Conservation (phyloP, 1,139 yeast species). For the Saccharomyces hybrid region DNA sequence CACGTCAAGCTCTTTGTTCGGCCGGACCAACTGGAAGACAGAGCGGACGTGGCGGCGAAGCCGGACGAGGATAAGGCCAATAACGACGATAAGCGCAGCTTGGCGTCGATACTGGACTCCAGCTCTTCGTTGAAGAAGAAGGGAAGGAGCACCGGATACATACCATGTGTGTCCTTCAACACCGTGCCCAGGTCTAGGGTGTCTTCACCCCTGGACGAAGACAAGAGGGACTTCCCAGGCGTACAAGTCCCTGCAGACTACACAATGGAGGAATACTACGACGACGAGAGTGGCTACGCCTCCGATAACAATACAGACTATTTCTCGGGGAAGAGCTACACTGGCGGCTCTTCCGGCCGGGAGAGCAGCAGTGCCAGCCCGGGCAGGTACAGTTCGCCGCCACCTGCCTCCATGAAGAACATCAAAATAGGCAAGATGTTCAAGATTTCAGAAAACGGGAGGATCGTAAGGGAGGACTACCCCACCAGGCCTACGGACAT, state of each 20-base stretch:
- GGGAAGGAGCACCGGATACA: conserved; percentile 6
- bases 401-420: conserved; percentile 5
- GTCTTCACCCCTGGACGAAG: conserved; percentile 15
- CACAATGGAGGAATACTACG: conserved; percentile 25
- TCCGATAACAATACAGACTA: conserved; percentile 9
- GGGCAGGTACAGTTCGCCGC: conserved; percentile 1
- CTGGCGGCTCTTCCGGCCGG: background rate
- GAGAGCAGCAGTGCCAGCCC: background rate
- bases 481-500: conserved; percentile 29
- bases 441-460: conserved; percentile 21
- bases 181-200: conserved; percentile 28
- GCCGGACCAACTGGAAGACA: background rate
- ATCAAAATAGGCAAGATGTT: conserved; percentile 12
- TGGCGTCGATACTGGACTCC: background rate
- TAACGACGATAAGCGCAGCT: background rate
- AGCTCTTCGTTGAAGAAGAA: background rate
- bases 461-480: conserved; percentile 29
- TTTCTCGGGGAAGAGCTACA: conserved; percentile 7
- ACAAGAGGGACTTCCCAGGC: conserved; percentile 19
- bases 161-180: conserved; percentile 29
- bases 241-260: conserved; percentile 19
- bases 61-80: background rate
- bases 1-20: conserved; percentile 9
- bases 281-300: conserved; percentile 19
- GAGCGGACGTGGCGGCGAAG: background rate